These are phyloP conservation scores for Quercus bicolor DNA, from an alignment of 306 rosid genomes.

Conservation along the genomic window DNA sequence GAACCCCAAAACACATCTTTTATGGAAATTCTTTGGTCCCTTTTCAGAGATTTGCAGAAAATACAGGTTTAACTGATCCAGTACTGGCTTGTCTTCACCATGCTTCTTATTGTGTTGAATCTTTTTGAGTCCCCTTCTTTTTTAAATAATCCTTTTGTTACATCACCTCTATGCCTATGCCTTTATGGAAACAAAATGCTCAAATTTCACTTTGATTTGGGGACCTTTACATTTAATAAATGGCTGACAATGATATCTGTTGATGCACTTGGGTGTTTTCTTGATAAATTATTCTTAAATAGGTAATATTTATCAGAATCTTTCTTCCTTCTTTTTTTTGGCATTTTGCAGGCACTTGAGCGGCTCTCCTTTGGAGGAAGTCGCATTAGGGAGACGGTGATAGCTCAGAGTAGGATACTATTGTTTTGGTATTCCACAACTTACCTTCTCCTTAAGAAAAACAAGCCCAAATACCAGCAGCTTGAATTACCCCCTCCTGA, in stretches of 20 bases:
- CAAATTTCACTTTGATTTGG: not conserved
- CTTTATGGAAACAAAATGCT: not conserved
- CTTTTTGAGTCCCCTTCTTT: not conserved
- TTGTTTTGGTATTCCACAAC: conserved; percentile 78
- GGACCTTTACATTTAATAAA: not conserved
- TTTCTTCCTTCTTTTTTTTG: not conserved
- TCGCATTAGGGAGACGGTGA: conserved; percentile 61
- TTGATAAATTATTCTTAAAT: not conserved
- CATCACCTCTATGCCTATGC: not conserved
- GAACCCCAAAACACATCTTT: too few relatives aligned
- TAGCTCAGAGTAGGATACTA: conserved; percentile 81
- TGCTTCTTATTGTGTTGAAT: not conserved
- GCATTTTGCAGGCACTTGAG: conserved; percentile 66
- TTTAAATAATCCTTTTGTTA: not conserved
- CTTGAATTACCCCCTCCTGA: conserved; percentile 45
- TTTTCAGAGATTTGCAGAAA: not conserved
- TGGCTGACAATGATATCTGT: not conserved
- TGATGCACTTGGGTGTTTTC: not conserved
- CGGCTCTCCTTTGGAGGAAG: conserved; percentile 69
- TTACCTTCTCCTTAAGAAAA: conserved; percentile 82
- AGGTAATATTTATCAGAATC: not conserved
- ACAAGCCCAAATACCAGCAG: conserved; percentile 82
- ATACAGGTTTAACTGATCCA: not conserved
- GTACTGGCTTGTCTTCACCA: not conserved
- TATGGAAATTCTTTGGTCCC: not conserved